phyloP scores from a whole-genome alignment of 441 rosid genomes.

The Adansonia madagascariensis region DNA sequence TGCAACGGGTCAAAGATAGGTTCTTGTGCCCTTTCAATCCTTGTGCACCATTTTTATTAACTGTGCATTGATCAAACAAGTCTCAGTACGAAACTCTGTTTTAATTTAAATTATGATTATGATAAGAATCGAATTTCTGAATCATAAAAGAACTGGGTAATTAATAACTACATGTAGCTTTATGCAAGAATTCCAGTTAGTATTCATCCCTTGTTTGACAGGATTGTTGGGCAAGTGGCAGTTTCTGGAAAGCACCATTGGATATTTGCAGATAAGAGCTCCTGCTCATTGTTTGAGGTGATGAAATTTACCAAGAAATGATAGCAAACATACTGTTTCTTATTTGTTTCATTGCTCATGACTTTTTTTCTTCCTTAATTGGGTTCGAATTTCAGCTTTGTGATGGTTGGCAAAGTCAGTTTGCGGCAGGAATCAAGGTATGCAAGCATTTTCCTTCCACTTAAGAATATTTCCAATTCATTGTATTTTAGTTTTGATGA shows the following conservation, averaged over 20 bases:
- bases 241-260: slow-evolving; percentile 78
- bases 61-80: background rate
- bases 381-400: slow-evolving; percentile 53
- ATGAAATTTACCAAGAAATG: slow-evolving; percentile 29
- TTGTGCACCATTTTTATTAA: background rate
- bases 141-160: background rate
- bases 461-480: background rate
- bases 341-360: slow-evolving; percentile 17
- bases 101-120: background rate
- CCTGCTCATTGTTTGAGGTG: slow-evolving; percentile 63
- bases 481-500: slow-evolving; percentile 12
- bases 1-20: background rate
- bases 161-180: background rate
- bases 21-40: slow-evolving; percentile 8
- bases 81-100: background rate
- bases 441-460: slow-evolving; percentile 21
- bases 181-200: slow-evolving; percentile 19
- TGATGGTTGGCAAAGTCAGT: slow-evolving; percentile 82
- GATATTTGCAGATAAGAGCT: slow-evolving; percentile 63
- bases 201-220: slow-evolving; percentile 42
- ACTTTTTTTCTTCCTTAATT: slow-evolving; percentile 15
- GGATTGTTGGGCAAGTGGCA: slow-evolving; percentile 89
- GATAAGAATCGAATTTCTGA: background rate
- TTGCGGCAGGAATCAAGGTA: slow-evolving; percentile 85
- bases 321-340: background rate